Evolutionary conservation across 192 early-diverging fungal genomes (phyloP).

Genomic region (Mortierella claussenii): DNA sequence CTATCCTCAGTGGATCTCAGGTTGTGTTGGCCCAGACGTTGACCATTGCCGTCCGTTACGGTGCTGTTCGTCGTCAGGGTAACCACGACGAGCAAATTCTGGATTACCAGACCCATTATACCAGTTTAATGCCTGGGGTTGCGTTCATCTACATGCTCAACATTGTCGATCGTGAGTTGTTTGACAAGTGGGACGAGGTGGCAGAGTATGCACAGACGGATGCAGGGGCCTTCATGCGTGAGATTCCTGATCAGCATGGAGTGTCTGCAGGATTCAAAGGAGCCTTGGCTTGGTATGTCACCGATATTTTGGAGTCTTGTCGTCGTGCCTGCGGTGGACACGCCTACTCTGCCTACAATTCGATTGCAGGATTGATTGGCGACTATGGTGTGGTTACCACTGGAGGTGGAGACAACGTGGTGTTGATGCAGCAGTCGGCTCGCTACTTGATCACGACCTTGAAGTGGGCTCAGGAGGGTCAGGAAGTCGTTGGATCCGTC

Average conservation of each 20-base stretch:
- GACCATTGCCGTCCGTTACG: constrained; percentile 69
- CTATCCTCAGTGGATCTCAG: constrained; percentile 54
- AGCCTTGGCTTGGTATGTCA: constrained; percentile 60
- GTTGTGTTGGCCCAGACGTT: constrained; percentile 60
- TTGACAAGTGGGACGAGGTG: constrained; percentile 52
- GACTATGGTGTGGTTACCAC: constrained; percentile 75
- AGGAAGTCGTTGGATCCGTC: constrained; percentile 50
- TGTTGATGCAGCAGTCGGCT: constrained; percentile 60
- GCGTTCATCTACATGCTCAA: constrained; percentile 62
- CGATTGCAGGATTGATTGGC: constrained; percentile 65
- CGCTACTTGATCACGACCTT: constrained; percentile 55
- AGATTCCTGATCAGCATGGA: constrained; percentile 66
- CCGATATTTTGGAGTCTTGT: constrained; percentile 61
- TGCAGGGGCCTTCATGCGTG: constrained; percentile 55
- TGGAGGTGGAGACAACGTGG: constrained; percentile 57
- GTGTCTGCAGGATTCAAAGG: constrained; percentile 68
- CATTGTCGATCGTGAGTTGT: constrained; percentile 48
- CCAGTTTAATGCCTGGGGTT: constrained; percentile 66
- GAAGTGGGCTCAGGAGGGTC: constrained; percentile 42
- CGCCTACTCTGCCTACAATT: constrained; percentile 75
- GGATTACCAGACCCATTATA: constrained; percentile 74
- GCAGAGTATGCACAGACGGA: constrained; percentile 59
- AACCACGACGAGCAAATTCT: constrained; percentile 70
- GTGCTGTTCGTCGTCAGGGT: constrained; percentile 70
- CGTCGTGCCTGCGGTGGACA: constrained; percentile 71